Evolutionary conservation across 2,329 filamentous ascomycete species (phyloP), one percentile per base, ranked within the genome.

Genomic region (Aurifilum marmelostoma): DNA sequence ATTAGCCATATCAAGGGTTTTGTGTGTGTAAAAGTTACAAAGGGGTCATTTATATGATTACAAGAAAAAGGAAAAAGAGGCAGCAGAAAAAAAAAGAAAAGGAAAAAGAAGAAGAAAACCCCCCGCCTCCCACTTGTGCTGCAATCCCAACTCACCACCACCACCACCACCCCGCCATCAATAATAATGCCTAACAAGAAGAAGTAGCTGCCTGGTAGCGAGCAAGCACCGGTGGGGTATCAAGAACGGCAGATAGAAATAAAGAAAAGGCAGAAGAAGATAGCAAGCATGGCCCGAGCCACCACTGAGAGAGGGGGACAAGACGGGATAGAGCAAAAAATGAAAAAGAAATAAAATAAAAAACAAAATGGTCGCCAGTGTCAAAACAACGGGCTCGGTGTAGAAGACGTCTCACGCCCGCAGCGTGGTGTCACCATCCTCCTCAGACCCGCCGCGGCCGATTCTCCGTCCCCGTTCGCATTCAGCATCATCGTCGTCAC

Each of bases 371-470:
- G 27, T 27, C 52, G 32, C 52, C 6, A 56, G 6, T 11, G 8
- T 27, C 24, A 24, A 4, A 6, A 16, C 21, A 54, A n/a, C n/a
- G n/a, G n/a, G n/a, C n/a, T n/a, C n/a, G n/a, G 52, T 29, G 50
- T 8, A 29, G 50, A 16, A 32, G 18, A n/a, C 18, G 34, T 18
- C 32, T 34, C 63, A 59, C 3, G 69, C 34, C 59, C 34, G 63
- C 27, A 70, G 34, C 7, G 69, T 70, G 5, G 61, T 29, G 12
- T 70, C 69, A 3, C 43, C 29, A 6, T 68, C 69, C 21, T 63
- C 62, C 16, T 70, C 63, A 5, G 32, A 32, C 34, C 29, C 63
- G 2, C 32, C 63, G 14, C 50, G 47, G 14, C 63, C 37, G 14
- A 63, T 9, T 16, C 18, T 43, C 61, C 61, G 43, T n/a, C 61